A percentile compares a stretch with the other conserved stretches of the same genome.
These are phyloP conservation scores for Neostapfia colusana DNA, from an alignment of 176 grass and related monocot species.

Conservation along the genomic window DNA sequence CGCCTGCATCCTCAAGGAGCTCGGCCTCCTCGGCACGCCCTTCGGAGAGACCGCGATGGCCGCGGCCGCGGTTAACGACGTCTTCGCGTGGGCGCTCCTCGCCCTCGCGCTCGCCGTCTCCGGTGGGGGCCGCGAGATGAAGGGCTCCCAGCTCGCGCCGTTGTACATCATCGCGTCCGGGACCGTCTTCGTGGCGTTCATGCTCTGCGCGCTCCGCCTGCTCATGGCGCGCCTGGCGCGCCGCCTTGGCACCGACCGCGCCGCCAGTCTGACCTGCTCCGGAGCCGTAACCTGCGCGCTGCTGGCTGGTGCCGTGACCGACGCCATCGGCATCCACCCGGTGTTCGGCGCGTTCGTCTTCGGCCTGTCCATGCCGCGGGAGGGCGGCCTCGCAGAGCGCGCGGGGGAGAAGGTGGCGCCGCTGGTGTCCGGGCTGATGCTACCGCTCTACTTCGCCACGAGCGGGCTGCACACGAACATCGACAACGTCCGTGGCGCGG, in stretches of 20 bases:
- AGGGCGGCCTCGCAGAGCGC: conserved; percentile 50
- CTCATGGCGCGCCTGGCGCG: conserved; percentile 54
- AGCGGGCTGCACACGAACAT: conserved; percentile 66
- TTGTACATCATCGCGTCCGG: conserved; percentile 51
- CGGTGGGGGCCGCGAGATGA: not conserved
- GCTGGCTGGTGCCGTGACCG: conserved; percentile 52
- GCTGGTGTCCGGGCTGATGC: conserved; percentile 57
- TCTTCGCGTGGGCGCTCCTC: conserved; percentile 71
- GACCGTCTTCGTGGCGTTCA: conserved; percentile 45
- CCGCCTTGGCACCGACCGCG: not conserved
- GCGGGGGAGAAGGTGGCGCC: conserved; percentile 55
- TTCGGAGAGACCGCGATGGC: conserved; percentile 80
- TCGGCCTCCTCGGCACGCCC: conserved; percentile 55
- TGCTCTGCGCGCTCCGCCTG: conserved; percentile 36
- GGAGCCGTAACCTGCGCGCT: conserved; percentile 47
- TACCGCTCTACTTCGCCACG: conserved; percentile 69
- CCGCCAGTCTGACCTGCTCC: conserved; percentile 3
- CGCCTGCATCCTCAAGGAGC: conserved; percentile 85
- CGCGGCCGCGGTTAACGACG: conserved; percentile 70
- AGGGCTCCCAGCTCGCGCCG: not conserved
- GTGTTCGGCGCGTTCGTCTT: conserved; percentile 75
- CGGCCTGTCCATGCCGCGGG: conserved; percentile 54
- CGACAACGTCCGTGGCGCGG: conserved; percentile 37
- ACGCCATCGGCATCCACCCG: conserved; percentile 64
- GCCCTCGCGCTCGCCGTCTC: conserved; percentile 68